Evolutionary conservation across 116 monocot genomes (phyloP).

Genomic region (Dioscorea cayenensis): DNA sequence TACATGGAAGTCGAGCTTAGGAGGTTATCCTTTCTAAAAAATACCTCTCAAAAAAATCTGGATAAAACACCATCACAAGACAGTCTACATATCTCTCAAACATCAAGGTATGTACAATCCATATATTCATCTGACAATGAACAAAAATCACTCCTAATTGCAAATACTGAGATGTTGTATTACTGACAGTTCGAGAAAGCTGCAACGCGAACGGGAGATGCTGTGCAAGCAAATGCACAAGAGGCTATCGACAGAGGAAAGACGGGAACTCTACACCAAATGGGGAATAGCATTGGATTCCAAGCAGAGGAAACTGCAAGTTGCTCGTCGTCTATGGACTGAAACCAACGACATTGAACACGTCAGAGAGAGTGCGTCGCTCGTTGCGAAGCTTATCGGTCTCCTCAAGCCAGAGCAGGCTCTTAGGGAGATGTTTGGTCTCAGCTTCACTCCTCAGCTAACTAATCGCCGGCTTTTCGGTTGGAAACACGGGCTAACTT

Average conservation of each 20-base stretch:
- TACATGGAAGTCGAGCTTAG: conserved; percentile 90
- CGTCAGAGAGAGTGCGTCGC: conserved; percentile 59
- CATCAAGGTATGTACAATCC: conserved; percentile 1
- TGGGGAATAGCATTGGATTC: conserved; percentile 80
- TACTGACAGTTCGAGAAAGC: conserved; percentile 36
- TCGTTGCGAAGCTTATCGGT: conserved; percentile 66
- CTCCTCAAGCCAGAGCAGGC: conserved; percentile 41
- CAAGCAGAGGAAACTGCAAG: conserved; percentile 66
- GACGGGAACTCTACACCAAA: conserved; percentile 47
- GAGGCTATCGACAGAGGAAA: conserved; percentile 40
- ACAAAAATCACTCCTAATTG: neutral
- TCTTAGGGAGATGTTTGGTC: conserved; percentile 83
- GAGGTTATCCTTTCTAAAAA: conserved; percentile 62
- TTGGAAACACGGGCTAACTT: conserved; percentile 26
- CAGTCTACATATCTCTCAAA: neutral
- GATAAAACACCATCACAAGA: neutral
- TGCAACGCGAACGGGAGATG: conserved; percentile 72
- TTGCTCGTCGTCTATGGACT: conserved; percentile 53
- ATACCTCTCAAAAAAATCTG: conserved; percentile 7
- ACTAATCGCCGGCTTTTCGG: conserved; percentile 25
- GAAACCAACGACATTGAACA: conserved; percentile 48
- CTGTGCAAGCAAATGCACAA: conserved; percentile 54
- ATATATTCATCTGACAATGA: neutral
- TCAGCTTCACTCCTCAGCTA: conserved; percentile 53
- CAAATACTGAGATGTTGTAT: neutral